phyloP scores from a whole-genome alignment of 1,139 yeast genomes.

The Candida sanyaensis region DNA sequence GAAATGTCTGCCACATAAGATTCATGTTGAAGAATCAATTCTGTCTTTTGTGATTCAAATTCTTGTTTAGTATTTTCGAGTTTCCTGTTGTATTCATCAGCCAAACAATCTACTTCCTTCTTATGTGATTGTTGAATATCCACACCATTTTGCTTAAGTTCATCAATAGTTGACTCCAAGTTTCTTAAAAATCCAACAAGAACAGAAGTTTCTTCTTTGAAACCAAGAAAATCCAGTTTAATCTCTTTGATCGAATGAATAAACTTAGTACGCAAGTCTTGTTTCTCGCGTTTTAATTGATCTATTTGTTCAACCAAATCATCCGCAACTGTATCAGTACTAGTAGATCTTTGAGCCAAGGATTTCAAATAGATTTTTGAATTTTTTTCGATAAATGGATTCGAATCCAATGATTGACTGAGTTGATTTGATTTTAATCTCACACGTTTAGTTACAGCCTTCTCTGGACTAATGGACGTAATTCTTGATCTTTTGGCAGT shows the following conservation, averaged over 20 bases:
- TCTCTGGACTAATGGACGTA: neutral
- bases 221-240: constrained; percentile 9
- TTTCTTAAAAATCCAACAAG: constrained; percentile 1
- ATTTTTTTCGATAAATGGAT: constrained; percentile 3
- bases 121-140: neutral
- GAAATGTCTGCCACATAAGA: neutral
- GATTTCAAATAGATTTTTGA: neutral
- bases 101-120: neutral
- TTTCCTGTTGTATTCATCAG: neutral
- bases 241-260: constrained; percentile 8
- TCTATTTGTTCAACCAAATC: neutral
- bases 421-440: neutral
- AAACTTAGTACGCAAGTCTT: constrained; percentile 5
- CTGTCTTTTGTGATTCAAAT: neutral
- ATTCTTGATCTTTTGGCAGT: constrained; percentile 1
- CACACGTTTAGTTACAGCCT: neutral
- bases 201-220: constrained; percentile 8
- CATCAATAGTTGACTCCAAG: constrained; percentile 4
- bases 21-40: neutral
- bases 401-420: constrained; percentile 1
- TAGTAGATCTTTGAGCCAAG: neutral
- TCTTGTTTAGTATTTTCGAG: neutral
- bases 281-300: constrained; percentile 2
- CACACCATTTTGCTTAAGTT: constrained; percentile 1
- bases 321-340: constrained; percentile 1